Percentiles rank a stretch among this genome's conserved stretches.
phyloP scores from a whole-genome alignment of 805 yeast species.

The Metschnikowia reukaufii region DNA sequence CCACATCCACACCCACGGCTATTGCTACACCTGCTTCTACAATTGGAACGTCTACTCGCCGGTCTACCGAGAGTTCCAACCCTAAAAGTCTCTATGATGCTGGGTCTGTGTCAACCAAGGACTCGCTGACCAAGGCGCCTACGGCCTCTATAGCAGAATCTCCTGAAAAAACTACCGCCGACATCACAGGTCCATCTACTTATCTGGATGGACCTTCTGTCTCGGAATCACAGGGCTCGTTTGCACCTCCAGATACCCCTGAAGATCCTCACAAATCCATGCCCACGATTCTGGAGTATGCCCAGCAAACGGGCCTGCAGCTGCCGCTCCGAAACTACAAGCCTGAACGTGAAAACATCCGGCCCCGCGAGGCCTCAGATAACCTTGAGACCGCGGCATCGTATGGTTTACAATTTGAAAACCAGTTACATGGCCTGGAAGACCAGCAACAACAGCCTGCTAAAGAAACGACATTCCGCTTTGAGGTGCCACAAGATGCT shows the following conservation, averaged over 20 bases:
- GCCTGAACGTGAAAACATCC: slow-evolving; percentile 8
- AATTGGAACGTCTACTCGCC: slow-evolving; percentile 1
- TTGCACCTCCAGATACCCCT: slow-evolving; percentile 7
- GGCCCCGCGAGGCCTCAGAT: slow-evolving; percentile 24
- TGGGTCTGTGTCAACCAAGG: slow-evolving; percentile 2
- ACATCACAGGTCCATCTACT: neutral
- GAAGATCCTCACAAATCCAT: slow-evolving; percentile 11
- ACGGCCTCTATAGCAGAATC: slow-evolving; percentile 7
- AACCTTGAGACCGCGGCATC: slow-evolving; percentile 31
- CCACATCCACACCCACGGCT: neutral
- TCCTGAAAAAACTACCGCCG: neutral
- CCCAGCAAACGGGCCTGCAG: slow-evolving; percentile 19
- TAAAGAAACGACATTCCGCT: slow-evolving; percentile 12
- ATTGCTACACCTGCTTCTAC: too few relatives aligned
- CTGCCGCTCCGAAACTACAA: slow-evolving; percentile 27
- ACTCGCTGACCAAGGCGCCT: neutral
- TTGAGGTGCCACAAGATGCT: slow-evolving; percentile 5
- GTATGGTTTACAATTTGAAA: slow-evolving; percentile 25
- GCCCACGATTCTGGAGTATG: slow-evolving; percentile 26
- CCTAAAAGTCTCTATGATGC: slow-evolving; percentile 2
- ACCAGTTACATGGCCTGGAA: slow-evolving; percentile 16
- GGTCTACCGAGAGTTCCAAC: slow-evolving; percentile 2
- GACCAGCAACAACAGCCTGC: too few relatives aligned
- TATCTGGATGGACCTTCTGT: neutral
- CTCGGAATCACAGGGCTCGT: slow-evolving; percentile 20